phyloP scores from a whole-genome alignment of 495 filamentous ascomycete genomes.

The Tuber microsphaerosporum region DNA sequence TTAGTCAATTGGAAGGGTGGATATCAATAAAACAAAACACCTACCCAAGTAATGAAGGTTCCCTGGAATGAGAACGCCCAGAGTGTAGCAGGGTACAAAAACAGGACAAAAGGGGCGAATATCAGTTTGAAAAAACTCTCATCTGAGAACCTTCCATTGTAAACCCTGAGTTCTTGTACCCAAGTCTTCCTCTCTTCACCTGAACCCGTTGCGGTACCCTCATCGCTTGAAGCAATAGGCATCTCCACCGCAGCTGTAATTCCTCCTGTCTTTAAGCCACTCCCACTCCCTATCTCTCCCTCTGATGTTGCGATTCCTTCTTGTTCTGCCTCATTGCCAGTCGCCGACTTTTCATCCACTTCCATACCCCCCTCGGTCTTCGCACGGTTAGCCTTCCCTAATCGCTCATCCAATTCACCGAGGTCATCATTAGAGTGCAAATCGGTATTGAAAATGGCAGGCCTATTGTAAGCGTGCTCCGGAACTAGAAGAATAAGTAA shows the following conservation, averaged over 20 bases:
- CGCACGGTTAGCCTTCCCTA: slow-evolving; percentile 5
- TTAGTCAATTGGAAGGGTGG: slow-evolving; percentile 9
- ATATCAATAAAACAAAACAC: background rate
- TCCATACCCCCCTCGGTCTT: background rate
- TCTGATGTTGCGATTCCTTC: slow-evolving; percentile 11
- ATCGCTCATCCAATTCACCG: slow-evolving; percentile 20
- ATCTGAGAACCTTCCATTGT: slow-evolving; percentile 43
- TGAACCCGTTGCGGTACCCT: background rate
- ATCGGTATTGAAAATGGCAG: slow-evolving; percentile 41
- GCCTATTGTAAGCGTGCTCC: slow-evolving; percentile 40
- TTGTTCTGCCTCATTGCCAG: background rate
- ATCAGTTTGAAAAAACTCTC: slow-evolving; percentile 44
- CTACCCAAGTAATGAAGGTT: slow-evolving; percentile 46
- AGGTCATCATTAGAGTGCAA: slow-evolving; percentile 19
- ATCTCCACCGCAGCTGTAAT: slow-evolving; percentile 10
- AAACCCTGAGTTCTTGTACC: slow-evolving; percentile 43
- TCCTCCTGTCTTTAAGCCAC: background rate
- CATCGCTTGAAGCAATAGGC: background rate
- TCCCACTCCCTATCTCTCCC: slow-evolving; percentile 10
- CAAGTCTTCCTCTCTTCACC: slow-evolving; percentile 42
- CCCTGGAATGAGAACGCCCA: slow-evolving; percentile 47
- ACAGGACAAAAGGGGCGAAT: slow-evolving; percentile 42
- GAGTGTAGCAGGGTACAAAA: slow-evolving; percentile 45
- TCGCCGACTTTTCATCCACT: background rate
- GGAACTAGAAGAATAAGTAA: slow-evolving; percentile 39